Percentiles rank a stretch among this genome's conserved stretches.
phyloP scores from a whole-genome alignment of 768 basidiomycete genomes.

The Crucibulum laeve region DNA sequence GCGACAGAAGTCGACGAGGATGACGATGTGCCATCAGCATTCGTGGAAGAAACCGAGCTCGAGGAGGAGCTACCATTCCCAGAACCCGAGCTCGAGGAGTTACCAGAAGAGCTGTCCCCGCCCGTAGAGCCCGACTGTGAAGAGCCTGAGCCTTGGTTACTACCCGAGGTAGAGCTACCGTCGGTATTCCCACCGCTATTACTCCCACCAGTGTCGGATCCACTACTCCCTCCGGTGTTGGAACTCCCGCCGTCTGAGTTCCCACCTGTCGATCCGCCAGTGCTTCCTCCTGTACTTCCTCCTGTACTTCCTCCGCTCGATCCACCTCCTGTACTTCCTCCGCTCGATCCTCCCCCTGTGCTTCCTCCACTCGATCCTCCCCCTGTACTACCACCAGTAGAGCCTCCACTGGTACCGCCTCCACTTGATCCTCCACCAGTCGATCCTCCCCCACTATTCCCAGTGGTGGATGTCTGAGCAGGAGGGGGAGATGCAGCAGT shows the following conservation, averaged over 20 bases:
- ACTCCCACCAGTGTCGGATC: slow-evolving; percentile 1
- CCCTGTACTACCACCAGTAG: slow-evolving; percentile 5
- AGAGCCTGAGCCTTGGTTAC: slow-evolving; percentile 3
- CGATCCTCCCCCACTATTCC: background rate
- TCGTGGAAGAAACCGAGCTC: too few relatives aligned
- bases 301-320: slow-evolving; percentile 8
- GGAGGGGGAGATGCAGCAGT: slow-evolving; percentile 11
- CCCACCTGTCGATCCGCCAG: slow-evolving; percentile 6
- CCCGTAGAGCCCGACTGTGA: background rate
- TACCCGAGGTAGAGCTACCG: slow-evolving; percentile 4
- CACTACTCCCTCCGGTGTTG: background rate
- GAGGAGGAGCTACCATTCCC: background rate
- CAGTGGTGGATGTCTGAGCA: slow-evolving; percentile 5
- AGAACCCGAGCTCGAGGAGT: background rate
- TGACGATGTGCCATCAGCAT: background rate
- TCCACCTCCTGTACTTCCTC: slow-evolving; percentile 4
- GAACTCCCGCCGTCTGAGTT: slow-evolving; percentile 10
- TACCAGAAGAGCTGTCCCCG: background rate
- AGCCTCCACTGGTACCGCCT: slow-evolving; percentile 5
- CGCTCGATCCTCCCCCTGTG: slow-evolving; percentile 1
- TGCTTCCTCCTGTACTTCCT: slow-evolving; percentile 6
- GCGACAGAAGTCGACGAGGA: background rate
- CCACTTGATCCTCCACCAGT: too few relatives aligned
- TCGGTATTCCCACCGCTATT: background rate
- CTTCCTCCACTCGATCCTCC: slow-evolving; percentile 8